Conservation (phyloP, 306 rosid genomes). For the Vigna reflexopilosa region DNA sequence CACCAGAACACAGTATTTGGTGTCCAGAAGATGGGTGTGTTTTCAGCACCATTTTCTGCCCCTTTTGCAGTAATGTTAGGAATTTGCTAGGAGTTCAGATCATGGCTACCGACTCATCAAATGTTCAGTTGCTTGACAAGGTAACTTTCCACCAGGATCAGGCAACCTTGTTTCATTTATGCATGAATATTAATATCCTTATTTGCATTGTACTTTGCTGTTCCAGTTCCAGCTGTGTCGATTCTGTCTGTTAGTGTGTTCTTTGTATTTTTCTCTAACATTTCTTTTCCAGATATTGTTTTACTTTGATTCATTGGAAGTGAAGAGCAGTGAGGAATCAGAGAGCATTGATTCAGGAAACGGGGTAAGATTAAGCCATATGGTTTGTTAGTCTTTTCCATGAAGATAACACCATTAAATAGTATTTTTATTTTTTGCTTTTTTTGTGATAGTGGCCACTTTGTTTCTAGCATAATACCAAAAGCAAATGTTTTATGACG, state of each 20-base stretch:
- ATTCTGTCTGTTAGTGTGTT: constrained; percentile 29
- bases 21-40: constrained; percentile 90
- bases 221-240: constrained; percentile 30
- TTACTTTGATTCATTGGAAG: constrained; percentile 69
- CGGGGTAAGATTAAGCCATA: constrained; percentile 57
- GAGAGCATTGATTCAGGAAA: constrained; percentile 49
- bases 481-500: constrained; percentile 25
- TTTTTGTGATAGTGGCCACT: constrained; percentile 26
- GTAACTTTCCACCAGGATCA: constrained; percentile 44
- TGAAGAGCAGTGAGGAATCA: constrained; percentile 57
- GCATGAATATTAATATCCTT: constrained; percentile 30
- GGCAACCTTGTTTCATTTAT: constrained; percentile 35
- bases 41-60: constrained; percentile 71
- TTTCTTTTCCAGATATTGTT: constrained; percentile 64
- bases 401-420: constrained; percentile 10
- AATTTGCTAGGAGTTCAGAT: constrained; percentile 79
- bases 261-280: constrained; percentile 29
- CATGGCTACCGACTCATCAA: constrained; percentile 79
- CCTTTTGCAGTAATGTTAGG: constrained; percentile 65
- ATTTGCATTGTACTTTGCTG: constrained; percentile 16
- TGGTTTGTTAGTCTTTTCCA: constrained; percentile 30
- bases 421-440: constrained; percentile 4
- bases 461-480: constrained; percentile 29
- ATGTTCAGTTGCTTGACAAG: constrained; percentile 79
- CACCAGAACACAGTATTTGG: constrained; percentile 71